Percentiles rank a stretch among this genome's conserved stretches.
Conservation (phyloP, 768 basidiomycete species). For the Lactarius tabidus region DNA sequence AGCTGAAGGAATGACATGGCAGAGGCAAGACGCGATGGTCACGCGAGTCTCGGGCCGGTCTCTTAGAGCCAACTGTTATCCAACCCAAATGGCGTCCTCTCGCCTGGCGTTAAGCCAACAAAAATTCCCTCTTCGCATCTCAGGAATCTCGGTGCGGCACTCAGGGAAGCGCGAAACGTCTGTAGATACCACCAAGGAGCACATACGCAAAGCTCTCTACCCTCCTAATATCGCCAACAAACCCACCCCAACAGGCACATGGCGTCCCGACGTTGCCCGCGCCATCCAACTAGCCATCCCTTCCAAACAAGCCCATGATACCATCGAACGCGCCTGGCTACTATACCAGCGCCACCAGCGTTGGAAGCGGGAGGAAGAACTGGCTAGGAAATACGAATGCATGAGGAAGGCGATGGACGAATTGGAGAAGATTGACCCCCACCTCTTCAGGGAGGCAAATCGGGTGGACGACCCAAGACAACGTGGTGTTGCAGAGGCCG, state of each 20-base stretch:
- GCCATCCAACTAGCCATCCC: conserved; percentile 83
- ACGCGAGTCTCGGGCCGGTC: conserved; percentile 13
- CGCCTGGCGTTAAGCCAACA: conserved; percentile 37
- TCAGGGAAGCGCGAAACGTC: conserved; percentile 38
- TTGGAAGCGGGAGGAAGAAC: conserved; percentile 61
- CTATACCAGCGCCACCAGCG: conserved; percentile 75
- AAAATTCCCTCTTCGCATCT: conserved; percentile 34
- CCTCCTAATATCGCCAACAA: conserved; percentile 69
- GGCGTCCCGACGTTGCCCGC: conserved; percentile 74
- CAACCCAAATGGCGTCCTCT: conserved; percentile 38
- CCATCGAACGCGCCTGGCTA: conserved; percentile 87
- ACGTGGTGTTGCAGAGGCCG: conserved; percentile 52
- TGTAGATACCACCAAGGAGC: conserved; percentile 61
- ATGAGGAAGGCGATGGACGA: conserved; percentile 87
- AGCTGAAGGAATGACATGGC: conserved; percentile 18
- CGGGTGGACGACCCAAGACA: conserved; percentile 69
- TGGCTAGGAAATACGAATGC: conserved; percentile 70
- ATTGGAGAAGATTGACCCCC: conserved; percentile 52
- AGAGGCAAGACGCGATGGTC: neutral
- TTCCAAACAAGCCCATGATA: conserved; percentile 84
- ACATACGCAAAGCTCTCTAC: conserved; percentile 76
- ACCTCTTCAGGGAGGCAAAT: conserved; percentile 67
- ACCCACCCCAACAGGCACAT: conserved; percentile 73
- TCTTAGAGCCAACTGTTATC: neutral
- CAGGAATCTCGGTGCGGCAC: conserved; percentile 39